A percentile compares a stretch with the other conserved stretches of the same genome.
phyloP scores from a whole-genome alignment of 2,329 filamentous ascomycete genomes.

The Clathrospora elynae region DNA sequence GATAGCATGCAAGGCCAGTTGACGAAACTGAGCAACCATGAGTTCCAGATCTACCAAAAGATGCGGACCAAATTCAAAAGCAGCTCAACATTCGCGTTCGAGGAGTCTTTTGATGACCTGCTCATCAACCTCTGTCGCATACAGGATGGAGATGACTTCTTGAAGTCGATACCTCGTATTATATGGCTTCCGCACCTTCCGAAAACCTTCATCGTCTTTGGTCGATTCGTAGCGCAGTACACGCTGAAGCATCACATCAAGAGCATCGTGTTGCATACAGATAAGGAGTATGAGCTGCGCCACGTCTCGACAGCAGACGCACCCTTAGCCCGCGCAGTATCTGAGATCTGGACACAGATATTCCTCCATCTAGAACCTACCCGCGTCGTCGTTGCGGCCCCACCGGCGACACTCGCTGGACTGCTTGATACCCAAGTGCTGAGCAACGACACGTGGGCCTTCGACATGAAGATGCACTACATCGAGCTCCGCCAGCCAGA shows the following conservation, averaged over 20 bases:
- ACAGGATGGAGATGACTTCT: constrained; percentile 38
- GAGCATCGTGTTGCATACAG: constrained; percentile 55
- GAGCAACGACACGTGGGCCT: constrained; percentile 65
- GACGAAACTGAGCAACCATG: constrained; percentile 39
- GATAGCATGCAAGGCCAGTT: constrained; percentile 43
- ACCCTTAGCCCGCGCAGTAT: constrained; percentile 58
- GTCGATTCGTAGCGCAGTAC: constrained; percentile 25
- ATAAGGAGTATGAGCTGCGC: constrained; percentile 46
- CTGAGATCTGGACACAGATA: constrained; percentile 38
- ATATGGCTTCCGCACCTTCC: constrained; percentile 43
- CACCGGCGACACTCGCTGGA: constrained; percentile 65
- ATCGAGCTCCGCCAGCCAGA: constrained; percentile 52
- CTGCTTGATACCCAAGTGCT: constrained; percentile 64
- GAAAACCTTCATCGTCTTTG: constrained; percentile 27
- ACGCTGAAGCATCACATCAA: constrained; percentile 48
- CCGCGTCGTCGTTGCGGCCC: constrained; percentile 54
- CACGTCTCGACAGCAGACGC: constrained; percentile 35
- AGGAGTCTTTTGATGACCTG: constrained; percentile 39
- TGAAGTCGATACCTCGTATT: constrained; percentile 30
- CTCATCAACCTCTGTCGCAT: constrained; percentile 42
- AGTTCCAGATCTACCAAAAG: constrained; percentile 40
- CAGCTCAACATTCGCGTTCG: constrained; percentile 34
- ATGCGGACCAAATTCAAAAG: constrained; percentile 44
- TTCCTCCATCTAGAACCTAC: constrained; percentile 38
- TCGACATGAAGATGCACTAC: constrained; percentile 67